Base-by-base conservation (phyloP, 768 basidiomycete genomes). In the Termitomyces sp. region DNA sequence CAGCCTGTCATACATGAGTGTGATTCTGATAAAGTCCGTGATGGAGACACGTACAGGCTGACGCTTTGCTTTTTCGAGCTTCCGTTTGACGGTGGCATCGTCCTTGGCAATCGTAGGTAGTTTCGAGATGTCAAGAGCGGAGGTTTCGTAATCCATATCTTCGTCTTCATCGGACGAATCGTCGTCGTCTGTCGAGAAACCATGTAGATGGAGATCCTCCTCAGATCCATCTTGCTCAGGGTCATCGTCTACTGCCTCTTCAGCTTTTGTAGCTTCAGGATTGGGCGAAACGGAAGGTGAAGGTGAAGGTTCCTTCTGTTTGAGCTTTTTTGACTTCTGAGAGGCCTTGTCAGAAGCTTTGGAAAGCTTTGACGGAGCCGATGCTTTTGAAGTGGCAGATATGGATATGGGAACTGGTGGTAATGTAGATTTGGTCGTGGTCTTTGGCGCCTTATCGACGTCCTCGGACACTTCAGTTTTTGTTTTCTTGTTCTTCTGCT, bases 71-170 rank as follows among this genome's bases (percentile, higher is more conserved):
- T 77, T 81, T 56, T 81, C 82, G 4, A 86, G 70, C 65, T 78
- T 85, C 61, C 73, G 73, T 61, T 88, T 85, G 12, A 98, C 88
- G 1, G 77, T 81, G 43, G 78, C 85, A 66, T 96, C 94, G 67
- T 95, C 93, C 66, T 94, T 95, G 26, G 90, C 89, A 26, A 94
- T 75, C 0, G 91, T 94, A 1, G 94, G 95, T 40, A 98, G 77
- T 63, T 83, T 86, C 26, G 67, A 73, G 28, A 94, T 73, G 60
- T 94, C 87, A 43, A 94, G 69, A 11, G 76, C 75, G 11, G 76
- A 70, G 15, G 73, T 70, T 52, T 83, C 80, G 2, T 74, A 80
- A 30, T 80, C 80, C 62, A 76, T 79, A 52, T 75, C 77, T 26
- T 72, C 70, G 12, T 81, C 79, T 58, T 91, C 89, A 26, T 92